These are phyloP conservation scores for Anethum foeniculum DNA, from an alignment of 140 eudicot genomes.

Conservation along the genomic window DNA sequence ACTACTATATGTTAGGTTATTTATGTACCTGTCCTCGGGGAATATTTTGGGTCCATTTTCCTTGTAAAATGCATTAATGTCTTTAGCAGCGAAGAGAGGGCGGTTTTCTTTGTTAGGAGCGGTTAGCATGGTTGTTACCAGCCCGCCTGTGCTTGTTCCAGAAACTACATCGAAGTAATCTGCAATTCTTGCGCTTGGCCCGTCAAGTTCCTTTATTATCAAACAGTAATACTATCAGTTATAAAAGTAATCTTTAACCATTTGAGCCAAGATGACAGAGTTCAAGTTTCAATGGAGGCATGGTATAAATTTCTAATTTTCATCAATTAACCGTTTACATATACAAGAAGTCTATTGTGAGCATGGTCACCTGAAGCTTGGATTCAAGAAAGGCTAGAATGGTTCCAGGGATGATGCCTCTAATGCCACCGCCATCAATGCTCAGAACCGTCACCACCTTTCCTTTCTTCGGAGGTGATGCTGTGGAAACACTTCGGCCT, in stretches of 20 bases:
- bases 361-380: conserved; percentile 36
- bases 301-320: not conserved
- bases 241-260: not conserved
- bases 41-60: conserved; percentile 54
- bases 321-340: not conserved
- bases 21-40: conserved; percentile 33
- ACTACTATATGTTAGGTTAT: not conserved
- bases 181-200: conserved; percentile 51
- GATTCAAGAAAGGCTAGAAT: conserved; percentile 43
- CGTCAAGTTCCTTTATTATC: conserved; percentile 51
- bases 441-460: conserved; percentile 31
- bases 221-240: not conserved
- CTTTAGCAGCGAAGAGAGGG: conserved; percentile 61
- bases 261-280: not conserved
- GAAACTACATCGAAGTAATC: conserved; percentile 72
- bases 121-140: conserved; percentile 58
- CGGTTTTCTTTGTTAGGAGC: conserved; percentile 60
- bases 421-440: conserved; percentile 51
- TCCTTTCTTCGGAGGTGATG: conserved; percentile 1
- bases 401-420: conserved; percentile 49
- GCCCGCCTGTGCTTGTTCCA: conserved; percentile 81
- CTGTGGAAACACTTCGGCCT: not conserved
- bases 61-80: conserved; percentile 39
- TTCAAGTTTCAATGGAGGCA: not conserved
- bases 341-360: not conserved